Conservation (phyloP, 164 flowering plant genomes). For the Amborella trichopoda region DNA sequence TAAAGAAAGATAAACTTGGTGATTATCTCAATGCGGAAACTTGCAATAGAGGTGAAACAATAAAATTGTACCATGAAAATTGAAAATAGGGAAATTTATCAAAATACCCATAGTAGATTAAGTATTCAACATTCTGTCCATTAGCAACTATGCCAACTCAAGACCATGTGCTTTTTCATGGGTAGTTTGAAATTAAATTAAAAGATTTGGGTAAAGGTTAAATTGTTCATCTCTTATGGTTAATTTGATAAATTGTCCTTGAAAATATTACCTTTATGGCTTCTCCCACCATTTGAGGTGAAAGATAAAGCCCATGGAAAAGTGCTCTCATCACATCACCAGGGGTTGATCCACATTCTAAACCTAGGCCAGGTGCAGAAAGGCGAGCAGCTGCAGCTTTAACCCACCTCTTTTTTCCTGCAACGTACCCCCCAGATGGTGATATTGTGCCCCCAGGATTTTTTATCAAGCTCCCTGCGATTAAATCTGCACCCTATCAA, state of each 20-base stretch:
- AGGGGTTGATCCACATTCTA: constrained; percentile 80
- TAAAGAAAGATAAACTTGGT: constrained; percentile 2
- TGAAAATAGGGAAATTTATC: neutral
- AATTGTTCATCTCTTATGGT: no score
- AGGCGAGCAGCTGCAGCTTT: constrained; percentile 80
- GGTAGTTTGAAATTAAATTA: no score
- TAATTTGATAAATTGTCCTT: no score
- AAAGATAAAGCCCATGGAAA: constrained; percentile 74
- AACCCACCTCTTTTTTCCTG: constrained; percentile 63
- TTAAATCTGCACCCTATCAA: constrained; percentile 78
- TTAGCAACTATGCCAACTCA: no score
- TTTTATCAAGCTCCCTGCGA: constrained; percentile 88
- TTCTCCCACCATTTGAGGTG: constrained; percentile 91
- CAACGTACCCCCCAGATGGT: constrained; percentile 93
- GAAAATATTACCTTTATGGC: constrained; percentile 59
- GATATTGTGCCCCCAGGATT: constrained; percentile 93
- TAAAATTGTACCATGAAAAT: neutral
- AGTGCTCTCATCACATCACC: constrained; percentile 69
- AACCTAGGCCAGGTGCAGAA: constrained; percentile 83
- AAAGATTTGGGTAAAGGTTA: no score
- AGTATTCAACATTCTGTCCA: no score
- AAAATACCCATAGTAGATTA: no score
- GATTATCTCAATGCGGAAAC: no score
- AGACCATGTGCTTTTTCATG: no score
- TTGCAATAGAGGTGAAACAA: neutral